Base-by-base conservation (phyloP, 257 asterid genomes). In the Primulina eburnea region DNA sequence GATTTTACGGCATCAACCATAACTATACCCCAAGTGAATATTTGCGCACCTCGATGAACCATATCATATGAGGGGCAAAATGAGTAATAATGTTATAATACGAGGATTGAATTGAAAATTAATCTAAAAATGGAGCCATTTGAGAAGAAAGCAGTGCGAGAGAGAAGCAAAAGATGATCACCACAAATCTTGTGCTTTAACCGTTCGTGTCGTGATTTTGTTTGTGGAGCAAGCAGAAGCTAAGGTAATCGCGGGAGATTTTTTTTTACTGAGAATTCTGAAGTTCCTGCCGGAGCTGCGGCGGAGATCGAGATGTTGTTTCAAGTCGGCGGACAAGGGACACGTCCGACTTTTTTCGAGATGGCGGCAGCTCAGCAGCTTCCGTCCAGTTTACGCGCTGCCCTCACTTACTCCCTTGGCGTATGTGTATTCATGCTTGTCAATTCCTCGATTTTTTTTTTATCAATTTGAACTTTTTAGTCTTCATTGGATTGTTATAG, bases 331-430 rank as follows among this genome's bases (percentile, higher is more conserved):
- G 97, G 99, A 17, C 92, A 87, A 73, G 99, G 99, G 67, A 86
- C 88, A 61, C 97, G 99, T 73, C 99, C 97, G 80, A 94, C 99
- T 78, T 94, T 94, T 88, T 94, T 94, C 77, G 99, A 94, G 85
- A 94, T 94, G 99, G 84, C 99, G 20, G 99, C 99, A 60, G 97
- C 99, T 64, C 97, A 94, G 76, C 99, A 94, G 87, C 90, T 94
- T n/a, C 99, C 99, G 37, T 82, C 97, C 38, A 94, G 99, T 79
- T 84, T 94, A 65, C 87, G 99, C 69, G 96, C 97, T 71, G 97
- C 97, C 73, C 88, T 94, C 57, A 84, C 95, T 70, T 94, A 94
- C 83, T 94, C 97, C 4, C 84, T 94, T 26, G 99, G 99, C 35
- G 99, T 94, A 85, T 70, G 83, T 65, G 18, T 69, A 33, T 64